Base-by-base conservation (phyloP, 1,139 yeast genomes). In the Kodamaea sp. region DNA sequence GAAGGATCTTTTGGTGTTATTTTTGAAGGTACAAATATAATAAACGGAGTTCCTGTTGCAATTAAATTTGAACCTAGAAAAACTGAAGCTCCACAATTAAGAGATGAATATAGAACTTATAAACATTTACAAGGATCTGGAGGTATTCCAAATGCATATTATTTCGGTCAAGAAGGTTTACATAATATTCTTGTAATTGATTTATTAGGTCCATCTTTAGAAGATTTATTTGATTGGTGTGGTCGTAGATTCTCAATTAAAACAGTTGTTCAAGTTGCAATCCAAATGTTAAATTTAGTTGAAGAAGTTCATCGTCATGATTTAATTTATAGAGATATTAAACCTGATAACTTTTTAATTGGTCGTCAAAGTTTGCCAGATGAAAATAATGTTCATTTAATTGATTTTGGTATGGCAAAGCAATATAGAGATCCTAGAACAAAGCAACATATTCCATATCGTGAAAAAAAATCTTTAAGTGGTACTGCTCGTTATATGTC, bases 401-500 rank as follows among this genome's bases (percentile, higher is more conserved):
- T 84, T 41, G 94, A 84, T 60, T 92, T 89, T 60, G 98, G 98
- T 48, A 90, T 92, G 97, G 97, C 97, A 33, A 92, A 92, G 65
- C 96, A 89, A 60, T 92, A 87, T 65, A 77, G 97, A 55, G 97
- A 92, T 62, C 97, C 97, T 40, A 79, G 88, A 62, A 87, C 97
- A 5, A 86, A 88, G 59, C 92, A 83, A 60, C 98, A 92, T 67
- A 92, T 92, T 49, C 97, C 98, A 15, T 92, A 92, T 65, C 79
- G 97, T 53, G 97, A 92, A 62, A 84, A 90, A 62, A 92, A 92
- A 65, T 82, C 95, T 24, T 74, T 92, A 54, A 83, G 95, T 61
- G 98, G 98, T 37, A 92, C 98, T 3, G 97, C 97, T 8, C 79
- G 98, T 58, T 92, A 92, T 67, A 90, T 90, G 97, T 85, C 96